These are phyloP conservation scores for Yamagishiella unicocca DNA, from an alignment of 139 green algal genomes.

Conservation along the genomic window DNA sequence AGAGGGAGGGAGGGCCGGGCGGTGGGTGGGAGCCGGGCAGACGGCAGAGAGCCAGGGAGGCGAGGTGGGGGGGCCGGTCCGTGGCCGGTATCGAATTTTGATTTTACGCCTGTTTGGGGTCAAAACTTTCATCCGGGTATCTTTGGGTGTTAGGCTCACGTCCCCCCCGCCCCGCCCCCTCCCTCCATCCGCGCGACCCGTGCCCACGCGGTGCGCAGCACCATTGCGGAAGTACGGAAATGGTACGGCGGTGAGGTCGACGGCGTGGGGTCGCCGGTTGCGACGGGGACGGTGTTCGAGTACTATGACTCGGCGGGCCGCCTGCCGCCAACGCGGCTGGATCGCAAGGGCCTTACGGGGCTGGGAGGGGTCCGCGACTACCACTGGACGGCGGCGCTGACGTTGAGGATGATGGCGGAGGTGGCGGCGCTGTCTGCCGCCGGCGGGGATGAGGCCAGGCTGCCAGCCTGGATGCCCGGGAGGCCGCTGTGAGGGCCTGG, in stretches of 20 bases:
- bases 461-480: too few relatives aligned
- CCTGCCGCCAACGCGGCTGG: background rate
- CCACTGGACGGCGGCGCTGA: slow-evolving; percentile 40
- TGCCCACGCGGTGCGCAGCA: background rate
- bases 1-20: background rate
- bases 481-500: too few relatives aligned
- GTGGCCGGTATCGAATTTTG: too few relatives aligned
- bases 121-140: too few relatives aligned
- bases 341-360: background rate
- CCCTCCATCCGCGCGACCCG: background rate
- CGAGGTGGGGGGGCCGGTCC: too few relatives aligned
- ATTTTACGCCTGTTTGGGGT: too few relatives aligned
- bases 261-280: background rate
- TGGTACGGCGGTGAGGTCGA: background rate
- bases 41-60: too few relatives aligned
- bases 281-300: slow-evolving; percentile 32
- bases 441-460: background rate
- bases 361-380: slow-evolving; percentile 30
- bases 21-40: too few relatives aligned
- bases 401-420: slow-evolving; percentile 37
- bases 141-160: too few relatives aligned
- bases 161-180: background rate
- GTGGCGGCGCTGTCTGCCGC: background rate
- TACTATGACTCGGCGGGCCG: slow-evolving; percentile 21
- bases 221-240: slow-evolving; percentile 21